Percentiles rank a stretch among this genome's conserved stretches.
Evolutionary conservation across 768 basidiomycete species (phyloP).

Genomic region (Leccinum barrowsii): DNA sequence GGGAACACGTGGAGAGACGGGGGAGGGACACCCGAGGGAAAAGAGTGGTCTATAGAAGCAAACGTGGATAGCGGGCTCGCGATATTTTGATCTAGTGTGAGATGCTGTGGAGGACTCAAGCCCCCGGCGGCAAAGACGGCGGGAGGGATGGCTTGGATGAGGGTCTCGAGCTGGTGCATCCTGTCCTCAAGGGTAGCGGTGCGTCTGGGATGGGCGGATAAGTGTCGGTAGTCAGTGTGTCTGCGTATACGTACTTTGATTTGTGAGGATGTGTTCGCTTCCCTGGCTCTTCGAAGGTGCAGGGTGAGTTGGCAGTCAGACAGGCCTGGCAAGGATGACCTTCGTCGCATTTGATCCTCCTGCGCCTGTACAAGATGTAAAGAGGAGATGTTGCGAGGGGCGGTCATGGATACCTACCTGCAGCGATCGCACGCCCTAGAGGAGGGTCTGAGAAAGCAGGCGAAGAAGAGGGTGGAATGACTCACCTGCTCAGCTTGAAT

Average conservation of each 20-base stretch:
- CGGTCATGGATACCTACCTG: conserved; percentile 53
- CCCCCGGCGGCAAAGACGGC: conserved; percentile 70
- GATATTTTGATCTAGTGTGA: conserved; percentile 31
- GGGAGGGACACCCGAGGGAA: conserved; percentile 65
- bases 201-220: conserved; percentile 41
- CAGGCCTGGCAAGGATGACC: conserved; percentile 88
- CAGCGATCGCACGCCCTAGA: conserved; percentile 85
- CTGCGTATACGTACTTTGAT: conserved; percentile 62
- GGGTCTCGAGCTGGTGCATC: conserved; percentile 83
- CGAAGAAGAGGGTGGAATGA: background rate
- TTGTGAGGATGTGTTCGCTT: conserved; percentile 85
- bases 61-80: conserved; percentile 37
- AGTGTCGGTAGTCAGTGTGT: conserved; percentile 4
- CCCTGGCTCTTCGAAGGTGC: conserved; percentile 85
- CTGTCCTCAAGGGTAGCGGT: conserved; percentile 83
- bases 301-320: conserved; percentile 74
- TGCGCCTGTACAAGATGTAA: conserved; percentile 46
- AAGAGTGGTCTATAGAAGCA: conserved; percentile 38
- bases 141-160: conserved; percentile 81
- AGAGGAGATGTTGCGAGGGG: background rate
- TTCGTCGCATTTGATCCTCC: conserved; percentile 86
- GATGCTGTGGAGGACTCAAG: conserved; percentile 31
- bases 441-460: conserved; percentile 7
- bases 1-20: conserved; percentile 76
- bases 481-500: conserved; percentile 84